Evolutionary conservation across 2,329 filamentous ascomycete species (phyloP).

Genomic region (Hypoxylon sp.): DNA sequence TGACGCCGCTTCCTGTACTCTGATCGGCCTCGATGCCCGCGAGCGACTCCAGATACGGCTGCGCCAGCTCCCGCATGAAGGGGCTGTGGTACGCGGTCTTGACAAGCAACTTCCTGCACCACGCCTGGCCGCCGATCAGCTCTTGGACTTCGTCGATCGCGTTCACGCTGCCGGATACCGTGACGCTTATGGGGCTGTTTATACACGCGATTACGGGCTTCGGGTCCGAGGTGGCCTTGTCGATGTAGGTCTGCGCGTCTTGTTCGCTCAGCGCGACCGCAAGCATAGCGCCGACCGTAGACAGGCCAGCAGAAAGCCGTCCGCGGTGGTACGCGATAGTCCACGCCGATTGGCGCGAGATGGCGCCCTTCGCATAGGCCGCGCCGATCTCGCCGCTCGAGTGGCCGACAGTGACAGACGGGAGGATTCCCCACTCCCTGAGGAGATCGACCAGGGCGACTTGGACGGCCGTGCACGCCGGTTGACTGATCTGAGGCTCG

Average conservation of each 20-base stretch:
- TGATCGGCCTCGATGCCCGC: slow-evolving; percentile 35
- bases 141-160: slow-evolving; percentile 48
- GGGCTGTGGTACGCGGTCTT: slow-evolving; percentile 59
- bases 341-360: slow-evolving; percentile 50
- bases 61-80: slow-evolving; percentile 54
- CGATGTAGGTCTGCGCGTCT: slow-evolving; percentile 42
- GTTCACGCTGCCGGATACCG: slow-evolving; percentile 46
- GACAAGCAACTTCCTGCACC: slow-evolving; percentile 54
- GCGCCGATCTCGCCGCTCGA: slow-evolving; percentile 58
- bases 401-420: slow-evolving; percentile 54
- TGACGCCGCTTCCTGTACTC: slow-evolving; percentile 26
- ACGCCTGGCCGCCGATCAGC: slow-evolving; percentile 47
- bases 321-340: slow-evolving; percentile 49
- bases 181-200: slow-evolving; percentile 49
- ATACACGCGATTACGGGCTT: slow-evolving; percentile 48
- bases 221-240: slow-evolving; percentile 42
- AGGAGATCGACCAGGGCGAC: slow-evolving; percentile 46
- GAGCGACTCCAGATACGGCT: slow-evolving; percentile 50
- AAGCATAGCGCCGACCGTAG: slow-evolving; percentile 47
- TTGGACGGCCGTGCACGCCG: slow-evolving; percentile 47
- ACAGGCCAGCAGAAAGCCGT: slow-evolving; percentile 45
- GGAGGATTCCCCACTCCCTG: slow-evolving; percentile 49
- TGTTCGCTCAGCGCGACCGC: slow-evolving; percentile 46
- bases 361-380: slow-evolving; percentile 55
- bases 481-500: slow-evolving; percentile 48